phyloP scores from a whole-genome alignment of 441 rosid species.

The Kokia cookei region DNA sequence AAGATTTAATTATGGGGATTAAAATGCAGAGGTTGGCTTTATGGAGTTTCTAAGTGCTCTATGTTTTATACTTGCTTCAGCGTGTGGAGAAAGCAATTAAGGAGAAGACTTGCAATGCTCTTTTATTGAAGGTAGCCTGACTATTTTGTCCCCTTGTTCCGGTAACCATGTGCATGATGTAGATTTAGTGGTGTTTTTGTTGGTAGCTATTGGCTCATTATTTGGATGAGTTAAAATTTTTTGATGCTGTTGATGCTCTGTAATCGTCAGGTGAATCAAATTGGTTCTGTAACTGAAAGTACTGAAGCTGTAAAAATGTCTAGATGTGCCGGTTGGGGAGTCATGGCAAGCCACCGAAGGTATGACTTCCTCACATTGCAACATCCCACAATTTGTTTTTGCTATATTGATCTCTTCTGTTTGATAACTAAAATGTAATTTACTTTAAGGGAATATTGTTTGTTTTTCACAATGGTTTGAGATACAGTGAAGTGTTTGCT shows the following conservation, averaged over 20 bases:
- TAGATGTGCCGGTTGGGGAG: constrained; percentile 41
- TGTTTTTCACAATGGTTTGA: neutral
- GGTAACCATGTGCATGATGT: neutral
- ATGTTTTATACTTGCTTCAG: constrained; percentile 16
- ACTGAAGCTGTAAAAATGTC: constrained; percentile 45
- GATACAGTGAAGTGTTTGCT: neutral
- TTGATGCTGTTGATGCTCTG: neutral
- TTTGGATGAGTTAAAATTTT: neutral
- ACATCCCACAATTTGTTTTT: neutral
- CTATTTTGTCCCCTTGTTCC: neutral
- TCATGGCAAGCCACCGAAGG: constrained; percentile 58
- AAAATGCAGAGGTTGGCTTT: neutral
- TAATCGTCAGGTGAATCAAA: constrained; percentile 35
- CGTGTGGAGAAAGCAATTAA: constrained; percentile 39
- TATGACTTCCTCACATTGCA: neutral
- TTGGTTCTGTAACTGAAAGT: constrained; percentile 44
- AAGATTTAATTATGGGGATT: neutral
- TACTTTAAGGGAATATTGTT: neutral
- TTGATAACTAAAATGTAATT: neutral
- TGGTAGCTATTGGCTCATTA: neutral
- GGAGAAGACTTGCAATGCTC: constrained; percentile 38
- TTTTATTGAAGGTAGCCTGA: constrained; percentile 32
- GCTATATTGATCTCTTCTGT: neutral
- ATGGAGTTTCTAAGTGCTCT: neutral
- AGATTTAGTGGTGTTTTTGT: neutral